Conservation (phyloP, 1,284 basidiomycete genomes). For the Ceratobasidium sp. region DNA sequence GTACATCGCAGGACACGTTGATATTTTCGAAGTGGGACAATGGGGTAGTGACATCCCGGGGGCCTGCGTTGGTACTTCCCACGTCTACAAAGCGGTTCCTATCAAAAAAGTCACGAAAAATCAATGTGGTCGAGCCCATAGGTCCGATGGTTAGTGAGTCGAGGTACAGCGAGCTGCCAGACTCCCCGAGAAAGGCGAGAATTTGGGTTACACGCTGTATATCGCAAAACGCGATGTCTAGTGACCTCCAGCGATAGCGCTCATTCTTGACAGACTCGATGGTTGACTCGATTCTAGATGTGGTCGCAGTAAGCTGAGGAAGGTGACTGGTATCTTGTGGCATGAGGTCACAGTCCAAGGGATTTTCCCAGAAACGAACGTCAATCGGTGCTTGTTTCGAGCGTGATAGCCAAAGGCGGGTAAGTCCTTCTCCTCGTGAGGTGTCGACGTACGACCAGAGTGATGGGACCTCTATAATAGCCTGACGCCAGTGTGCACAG, state of each 20-base stretch:
- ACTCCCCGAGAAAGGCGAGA: background rate
- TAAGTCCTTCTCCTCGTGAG: conserved; percentile 1
- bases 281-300: background rate
- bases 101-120: too few species aligned
- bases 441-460: conserved; percentile 11
- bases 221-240: background rate
- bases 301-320: too few species aligned
- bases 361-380: background rate
- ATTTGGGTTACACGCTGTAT: background rate
- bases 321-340: background rate
- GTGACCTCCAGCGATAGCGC: conserved; percentile 12
- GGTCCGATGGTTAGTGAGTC: conserved; percentile 3
- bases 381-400: background rate
- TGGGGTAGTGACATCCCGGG: background rate
- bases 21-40: background rate
- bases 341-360: background rate
- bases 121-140: background rate
- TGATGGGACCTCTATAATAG: background rate
- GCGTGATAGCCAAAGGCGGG: background rate
- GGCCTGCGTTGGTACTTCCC: background rate
- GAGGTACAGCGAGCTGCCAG: background rate
- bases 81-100: background rate
- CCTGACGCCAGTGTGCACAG: too few species aligned
- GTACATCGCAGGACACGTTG: background rate
- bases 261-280: background rate